Percentiles rank a stretch among this genome's conserved stretches.
phyloP scores from a whole-genome alignment of 176 grass and related monocot species.

The Canna indica region DNA sequence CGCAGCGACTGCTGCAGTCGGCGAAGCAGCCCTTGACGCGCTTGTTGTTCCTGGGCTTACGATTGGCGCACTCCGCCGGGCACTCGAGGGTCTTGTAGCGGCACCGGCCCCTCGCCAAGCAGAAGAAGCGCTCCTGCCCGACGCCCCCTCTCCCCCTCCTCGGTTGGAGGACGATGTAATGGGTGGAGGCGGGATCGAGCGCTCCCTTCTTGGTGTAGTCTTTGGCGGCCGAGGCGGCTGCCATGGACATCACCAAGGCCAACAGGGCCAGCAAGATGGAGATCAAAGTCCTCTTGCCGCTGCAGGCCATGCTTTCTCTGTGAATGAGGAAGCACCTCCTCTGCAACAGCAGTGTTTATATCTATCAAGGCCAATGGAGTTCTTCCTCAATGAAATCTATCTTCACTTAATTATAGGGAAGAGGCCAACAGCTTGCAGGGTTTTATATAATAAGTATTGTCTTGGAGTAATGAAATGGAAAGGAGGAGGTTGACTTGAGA shows the following conservation, averaged over 20 bases:
- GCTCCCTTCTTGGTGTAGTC: not conserved
- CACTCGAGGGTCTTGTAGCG: conserved; percentile 16
- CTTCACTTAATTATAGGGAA: too few species aligned
- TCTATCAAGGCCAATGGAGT: too few species aligned
- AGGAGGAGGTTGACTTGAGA: too few species aligned
- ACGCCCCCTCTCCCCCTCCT: not conserved
- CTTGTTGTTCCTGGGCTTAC: conserved; percentile 11
- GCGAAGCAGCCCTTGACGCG: conserved; percentile 34
- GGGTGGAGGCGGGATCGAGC: conserved; percentile 12
- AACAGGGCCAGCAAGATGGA: not conserved
- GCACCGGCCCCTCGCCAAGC: conserved; percentile 32
- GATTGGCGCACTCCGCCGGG: conserved; percentile 15
- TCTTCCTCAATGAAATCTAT: too few species aligned
- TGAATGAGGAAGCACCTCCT: too few species aligned
- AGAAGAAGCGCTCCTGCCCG: conserved; percentile 32
- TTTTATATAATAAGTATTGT: too few species aligned
- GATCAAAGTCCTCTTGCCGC: not conserved
- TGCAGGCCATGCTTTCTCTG: not conserved
- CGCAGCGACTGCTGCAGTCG: conserved; percentile 34
- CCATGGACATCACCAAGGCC: not conserved
- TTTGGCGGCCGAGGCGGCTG: not conserved
- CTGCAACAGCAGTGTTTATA: too few species aligned
- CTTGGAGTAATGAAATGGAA: too few species aligned
- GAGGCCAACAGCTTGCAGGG: too few species aligned
- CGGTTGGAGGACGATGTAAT: conserved; percentile 21